Evolutionary conservation across 2,329 filamentous ascomycete species (phyloP), one percentile per base, ranked within the genome.

Genomic region (Sporothrix phasma): DNA sequence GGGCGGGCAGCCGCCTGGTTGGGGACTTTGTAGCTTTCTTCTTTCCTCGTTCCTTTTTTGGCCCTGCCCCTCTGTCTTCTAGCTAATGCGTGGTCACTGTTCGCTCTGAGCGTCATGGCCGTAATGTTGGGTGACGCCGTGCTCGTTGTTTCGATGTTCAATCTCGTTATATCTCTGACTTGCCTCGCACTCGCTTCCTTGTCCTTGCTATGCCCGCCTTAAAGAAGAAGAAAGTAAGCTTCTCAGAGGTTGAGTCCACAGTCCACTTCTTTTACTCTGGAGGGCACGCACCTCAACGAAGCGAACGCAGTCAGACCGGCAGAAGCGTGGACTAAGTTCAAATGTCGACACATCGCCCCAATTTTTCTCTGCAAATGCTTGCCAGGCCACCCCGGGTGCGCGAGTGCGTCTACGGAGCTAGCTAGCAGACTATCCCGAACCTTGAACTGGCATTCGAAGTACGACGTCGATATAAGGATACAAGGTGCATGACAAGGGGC

Each of bases 351-450:
- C 54, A 31, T 22, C 10, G 58, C 58, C 58, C 58, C 58, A 29
- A 8, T 61, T 61, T 47, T 61, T 31, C 39, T 29, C 58, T 46
- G 41, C 58, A 61, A 6, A 37, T 5, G 31, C 17, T 24, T 37
- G 26, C 34, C 8, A 29, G 26, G 43, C 34, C 58, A 45, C 56
- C 56, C 58, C 58, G 43, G 58, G 37, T 47, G 43, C 41, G 29
- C 58, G 19, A 46, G 58, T 60, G 58, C 41, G n/a, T 60, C 41
- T 47, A 10, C n/a, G n/a, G n/a, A n/a, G n/a, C 31, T 61, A 61
- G 58, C 58, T 61, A 29, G 29, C 43, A 13, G 58, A 61, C 58
- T 61, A 61, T 61, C 29, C 58, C 29, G 58, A 37, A 47, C 26
- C 17, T 43, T 47, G 58, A 29, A 26, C 43, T 11, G 29, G 3